These are phyloP conservation scores for Mycena kentingensis DNA, from an alignment of 768 basidiomycete species.

Conservation along the genomic window DNA sequence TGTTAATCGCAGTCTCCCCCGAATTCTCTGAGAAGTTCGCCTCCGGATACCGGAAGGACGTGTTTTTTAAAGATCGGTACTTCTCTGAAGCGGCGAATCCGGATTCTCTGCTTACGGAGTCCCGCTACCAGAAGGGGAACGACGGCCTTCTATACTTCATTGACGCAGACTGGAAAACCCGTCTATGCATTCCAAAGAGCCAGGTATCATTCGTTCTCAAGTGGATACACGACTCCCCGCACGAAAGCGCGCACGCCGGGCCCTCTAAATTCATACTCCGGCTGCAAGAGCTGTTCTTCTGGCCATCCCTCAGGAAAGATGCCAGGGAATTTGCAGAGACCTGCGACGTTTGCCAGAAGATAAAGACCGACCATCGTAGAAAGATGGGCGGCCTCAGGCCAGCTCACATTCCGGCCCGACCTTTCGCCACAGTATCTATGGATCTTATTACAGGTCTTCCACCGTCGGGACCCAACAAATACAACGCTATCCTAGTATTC, in stretches of 20 bases:
- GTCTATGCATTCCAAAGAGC: neutral
- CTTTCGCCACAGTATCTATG: too few relatives aligned
- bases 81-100: neutral
- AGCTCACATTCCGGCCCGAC: too few relatives aligned
- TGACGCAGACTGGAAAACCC: neutral
- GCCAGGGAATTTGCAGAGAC: neutral
- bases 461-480: neutral
- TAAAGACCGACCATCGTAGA: neutral
- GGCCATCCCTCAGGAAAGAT: neutral
- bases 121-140: conserved; percentile 1
- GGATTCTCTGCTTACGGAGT: neutral
- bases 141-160: too few relatives aligned
- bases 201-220: neutral
- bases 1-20: neutral
- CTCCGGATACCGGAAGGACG: conserved; percentile 1
- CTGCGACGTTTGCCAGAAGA: conserved; percentile 5
- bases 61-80: neutral
- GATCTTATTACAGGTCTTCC: too few relatives aligned
- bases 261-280: neutral
- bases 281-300: neutral
- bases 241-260: neutral
- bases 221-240: neutral
- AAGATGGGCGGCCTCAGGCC: too few relatives aligned
- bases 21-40: neutral
- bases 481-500: neutral